These are phyloP conservation scores for Angophora floribunda DNA, from an alignment of 345 rosid genomes.

Conservation along the genomic window DNA sequence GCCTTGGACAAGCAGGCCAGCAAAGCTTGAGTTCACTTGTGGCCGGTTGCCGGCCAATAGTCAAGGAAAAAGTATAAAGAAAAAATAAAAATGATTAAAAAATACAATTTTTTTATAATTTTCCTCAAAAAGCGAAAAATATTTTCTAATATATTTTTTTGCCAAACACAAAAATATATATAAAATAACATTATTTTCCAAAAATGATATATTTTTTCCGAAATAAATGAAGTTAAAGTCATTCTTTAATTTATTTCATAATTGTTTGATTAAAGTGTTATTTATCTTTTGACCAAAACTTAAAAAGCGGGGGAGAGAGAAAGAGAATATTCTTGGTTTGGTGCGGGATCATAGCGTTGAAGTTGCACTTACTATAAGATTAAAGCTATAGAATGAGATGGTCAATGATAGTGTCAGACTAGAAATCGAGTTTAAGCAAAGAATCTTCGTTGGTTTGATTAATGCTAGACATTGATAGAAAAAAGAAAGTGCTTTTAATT, in stretches of 20 bases:
- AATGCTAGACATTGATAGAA: background rate
- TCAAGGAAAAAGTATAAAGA: background rate
- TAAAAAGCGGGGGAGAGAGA: background rate
- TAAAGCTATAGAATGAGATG: background rate
- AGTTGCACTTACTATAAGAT: background rate
- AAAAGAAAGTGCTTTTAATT: background rate
- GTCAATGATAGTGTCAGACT: background rate
- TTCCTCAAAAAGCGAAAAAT: too few species aligned
- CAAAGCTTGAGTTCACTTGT: background rate
- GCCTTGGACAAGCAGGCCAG: background rate
- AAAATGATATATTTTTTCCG: background rate
- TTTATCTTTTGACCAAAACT: too few species aligned
- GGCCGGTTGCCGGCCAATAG: accelerated
- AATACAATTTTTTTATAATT: too few species aligned
- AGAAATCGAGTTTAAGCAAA: background rate
- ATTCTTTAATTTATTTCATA: background rate
- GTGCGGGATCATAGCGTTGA: background rate
- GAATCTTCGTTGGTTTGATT: background rate
- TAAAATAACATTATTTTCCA: too few species aligned
- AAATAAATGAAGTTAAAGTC: background rate
- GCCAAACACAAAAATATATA: background rate
- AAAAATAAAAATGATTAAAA: too few species aligned
- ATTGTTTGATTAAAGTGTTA: background rate
- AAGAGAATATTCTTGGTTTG: background rate
- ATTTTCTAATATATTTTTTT: accelerated